A percentile compares a stretch with the other conserved stretches of the same genome.
Conservation (phyloP, 2,329 filamentous ascomycete genomes). For the Neurospora crassa region DNA sequence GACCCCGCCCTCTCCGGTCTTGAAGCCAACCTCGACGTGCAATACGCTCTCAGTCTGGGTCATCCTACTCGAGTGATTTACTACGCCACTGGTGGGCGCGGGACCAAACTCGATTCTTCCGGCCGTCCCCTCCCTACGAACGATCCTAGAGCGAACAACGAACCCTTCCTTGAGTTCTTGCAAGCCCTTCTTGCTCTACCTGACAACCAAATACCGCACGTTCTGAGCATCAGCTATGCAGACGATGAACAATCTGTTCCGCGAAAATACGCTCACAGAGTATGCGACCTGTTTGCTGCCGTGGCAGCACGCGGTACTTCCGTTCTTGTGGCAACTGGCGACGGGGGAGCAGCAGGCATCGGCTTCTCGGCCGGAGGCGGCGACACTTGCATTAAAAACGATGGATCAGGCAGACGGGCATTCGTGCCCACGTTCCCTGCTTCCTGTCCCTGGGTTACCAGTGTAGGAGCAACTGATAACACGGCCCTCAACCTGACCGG, state of each 20-base stretch:
- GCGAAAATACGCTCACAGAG: slow-evolving; percentile 37
- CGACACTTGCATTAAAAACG: slow-evolving; percentile 42
- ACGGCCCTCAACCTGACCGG: slow-evolving; percentile 28
- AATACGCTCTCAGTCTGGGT: slow-evolving; percentile 37
- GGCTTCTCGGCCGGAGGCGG: slow-evolving; percentile 28
- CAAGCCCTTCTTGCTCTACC: slow-evolving; percentile 36
- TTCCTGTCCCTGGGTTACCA: slow-evolving; percentile 59
- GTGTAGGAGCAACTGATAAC: slow-evolving; percentile 49
- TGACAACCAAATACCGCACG: slow-evolving; percentile 39
- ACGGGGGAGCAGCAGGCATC: slow-evolving; percentile 36
- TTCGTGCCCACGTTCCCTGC: slow-evolving; percentile 56
- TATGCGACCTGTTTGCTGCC: slow-evolving; percentile 44
- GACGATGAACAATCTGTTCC: slow-evolving; percentile 50
- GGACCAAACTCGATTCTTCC: slow-evolving; percentile 28
- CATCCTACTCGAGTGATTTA: slow-evolving; percentile 35
- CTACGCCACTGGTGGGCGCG: slow-evolving; percentile 36
- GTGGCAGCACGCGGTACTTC: slow-evolving; percentile 43
- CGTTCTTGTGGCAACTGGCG: slow-evolving; percentile 41
- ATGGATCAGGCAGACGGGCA: slow-evolving; percentile 43
- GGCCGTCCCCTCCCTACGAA: slow-evolving; percentile 25
- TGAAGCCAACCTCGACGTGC: slow-evolving; percentile 39
- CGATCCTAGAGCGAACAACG: slow-evolving; percentile 30
- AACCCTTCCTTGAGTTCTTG: slow-evolving; percentile 47
- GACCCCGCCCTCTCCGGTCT: slow-evolving; percentile 25
- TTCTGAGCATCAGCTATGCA: slow-evolving; percentile 48